phyloP scores from a whole-genome alignment of 116 monocot species.

The Trichopus zeylanicus region DNA sequence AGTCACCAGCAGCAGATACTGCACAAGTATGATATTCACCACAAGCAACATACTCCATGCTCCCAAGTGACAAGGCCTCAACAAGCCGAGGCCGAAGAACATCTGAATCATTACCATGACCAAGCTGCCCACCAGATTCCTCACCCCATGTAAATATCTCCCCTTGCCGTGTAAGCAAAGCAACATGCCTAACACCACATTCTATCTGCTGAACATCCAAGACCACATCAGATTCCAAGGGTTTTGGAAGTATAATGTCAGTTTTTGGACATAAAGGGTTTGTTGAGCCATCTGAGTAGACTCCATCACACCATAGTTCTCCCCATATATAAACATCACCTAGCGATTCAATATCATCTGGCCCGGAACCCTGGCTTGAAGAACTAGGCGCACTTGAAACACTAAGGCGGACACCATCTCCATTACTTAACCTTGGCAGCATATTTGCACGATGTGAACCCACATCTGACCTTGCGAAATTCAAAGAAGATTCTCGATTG shows the following conservation, averaged over 20 bases:
- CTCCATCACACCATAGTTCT: conserved; percentile 3
- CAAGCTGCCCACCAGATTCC: conserved; percentile 39
- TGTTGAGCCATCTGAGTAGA: conserved; percentile 1
- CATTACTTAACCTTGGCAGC: conserved; percentile 49
- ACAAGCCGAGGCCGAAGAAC: conserved; percentile 29
- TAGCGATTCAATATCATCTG: conserved; percentile 20
- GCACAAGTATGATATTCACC: conserved; percentile 83
- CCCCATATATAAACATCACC: conserved; percentile 10
- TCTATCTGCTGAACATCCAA: conserved; percentile 40
- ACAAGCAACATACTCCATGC: conserved; percentile 49
- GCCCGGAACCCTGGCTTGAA: conserved; percentile 46
- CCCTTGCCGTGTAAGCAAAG: conserved; percentile 38
- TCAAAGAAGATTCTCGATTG: conserved; percentile 13
- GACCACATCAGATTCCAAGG: conserved; percentile 40
- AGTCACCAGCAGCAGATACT: conserved; percentile 52
- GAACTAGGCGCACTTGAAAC: conserved; percentile 60
- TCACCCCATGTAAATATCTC: conserved; percentile 58
- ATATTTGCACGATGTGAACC: conserved; percentile 45
- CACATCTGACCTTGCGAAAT: conserved; percentile 35
- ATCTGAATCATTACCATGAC: conserved; percentile 31
- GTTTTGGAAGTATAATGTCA: conserved; percentile 29
- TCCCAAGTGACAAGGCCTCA: conserved; percentile 23
- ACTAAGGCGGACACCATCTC: conserved; percentile 32
- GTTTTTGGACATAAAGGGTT: background rate
- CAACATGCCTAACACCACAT: conserved; percentile 39